Base-by-base conservation (phyloP, 306 rosid genomes). In the Oemleria cerasiformis region DNA sequence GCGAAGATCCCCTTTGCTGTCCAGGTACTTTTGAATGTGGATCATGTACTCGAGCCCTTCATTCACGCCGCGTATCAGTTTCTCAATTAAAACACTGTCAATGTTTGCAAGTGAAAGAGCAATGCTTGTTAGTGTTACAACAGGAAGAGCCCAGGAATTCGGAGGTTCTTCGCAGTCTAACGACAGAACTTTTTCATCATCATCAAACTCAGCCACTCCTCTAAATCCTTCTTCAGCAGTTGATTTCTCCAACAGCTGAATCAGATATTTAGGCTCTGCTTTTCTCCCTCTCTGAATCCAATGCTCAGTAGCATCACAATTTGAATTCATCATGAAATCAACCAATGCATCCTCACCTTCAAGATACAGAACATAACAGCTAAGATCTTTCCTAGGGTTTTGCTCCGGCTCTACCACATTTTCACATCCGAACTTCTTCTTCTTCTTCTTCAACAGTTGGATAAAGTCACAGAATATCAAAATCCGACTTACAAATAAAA, bases 311-410 rank as follows among this genome's bases (percentile, higher is more conserved):
- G 96, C 93, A 58, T 88, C 87, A 21, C 84, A 71, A 44, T 88
- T 88, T 9, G 77, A 20, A 62, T 68, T 81, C 78, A 87, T 25
- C 93, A 93, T 90, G 77, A 80, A 75, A 53, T 58, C 81, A 74
- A 86, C 96, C 16, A 93, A 80, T 10, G 75, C 88, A 58, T 90
- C 90, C 77, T 93, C 98, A 10, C 97, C 98, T 83, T 88, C 90
- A 20, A 93, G 98, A 79, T 87, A 85, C 57, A 93, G 69, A 78
- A 93, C 89, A 70, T 83, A 93, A 56, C 82, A 65, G 14, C 92
- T 77, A 0, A 93, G 80, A 65, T 90, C 96, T 16, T 66, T 30
- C 69, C 65, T 85, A 4, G 58, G 58, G 41, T 39, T 70, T 19
- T 57, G 38, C 42, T 16, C 50, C 34, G 80, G 70, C 9, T 58